Evolutionary conservation across 1,284 basidiomycete species (phyloP), one percentile per base, ranked within the genome.

Genomic region (Pascua sp.): DNA sequence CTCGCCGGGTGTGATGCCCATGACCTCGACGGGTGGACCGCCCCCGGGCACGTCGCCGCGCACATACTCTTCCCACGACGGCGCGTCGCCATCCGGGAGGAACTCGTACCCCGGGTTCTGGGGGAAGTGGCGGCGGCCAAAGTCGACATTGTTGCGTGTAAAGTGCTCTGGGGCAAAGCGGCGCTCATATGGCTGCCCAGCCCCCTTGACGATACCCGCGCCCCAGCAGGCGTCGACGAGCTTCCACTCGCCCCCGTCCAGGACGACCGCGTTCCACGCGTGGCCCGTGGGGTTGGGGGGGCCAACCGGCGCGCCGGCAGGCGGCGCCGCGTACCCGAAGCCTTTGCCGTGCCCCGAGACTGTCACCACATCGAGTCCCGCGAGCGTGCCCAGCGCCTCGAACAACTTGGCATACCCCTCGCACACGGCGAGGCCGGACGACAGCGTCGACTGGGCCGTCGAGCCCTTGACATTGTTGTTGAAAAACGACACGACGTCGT

Each of bases 211-310:
- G 12, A 9, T 7, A 18, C 47, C 11, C 0, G 60, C 60, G 11
- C 60, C 60, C 60, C 60, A 61, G 56, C 60, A 61, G 9, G 53
- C 15, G 46, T 61, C 60, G 48, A 61, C 16, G 24, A 61, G 56
- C 53, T 58, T 58, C 60, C 60, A 61, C 45, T 32, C 36, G 12
- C 56, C 56, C 42, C 42, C 43, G 11, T 61, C 56, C 44, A 61
- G 45, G 36, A 43, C 45, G 2, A 61, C 51, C 7, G 51, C 60
- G 49, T 61, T 61, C 60, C 60, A 61, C 16, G 60, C 60, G 16
- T 61, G 60, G 38, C 41, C 49, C 1, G 41, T 47, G 2, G 43
- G 17, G 16, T 53, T 46, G 3, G 47, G 49, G 12, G 43, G 41
- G 16, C 47, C 48, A 8, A 49, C 41, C 0, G 24, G 45, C 38